Base-by-base conservation (phyloP, 495 filamentous ascomycete species). In the Aspergillus affinis region DNA sequence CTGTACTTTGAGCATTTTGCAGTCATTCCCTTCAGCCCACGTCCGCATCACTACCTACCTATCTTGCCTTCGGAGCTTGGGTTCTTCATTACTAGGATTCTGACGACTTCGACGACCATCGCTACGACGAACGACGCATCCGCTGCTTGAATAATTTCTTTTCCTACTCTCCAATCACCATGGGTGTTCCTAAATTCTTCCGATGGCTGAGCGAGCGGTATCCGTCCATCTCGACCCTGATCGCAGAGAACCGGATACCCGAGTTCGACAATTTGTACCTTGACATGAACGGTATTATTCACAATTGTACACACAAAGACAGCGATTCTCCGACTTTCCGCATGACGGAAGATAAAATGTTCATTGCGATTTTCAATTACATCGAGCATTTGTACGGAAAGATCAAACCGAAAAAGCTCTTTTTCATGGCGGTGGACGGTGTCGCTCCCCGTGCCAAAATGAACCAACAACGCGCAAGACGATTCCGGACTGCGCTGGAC, bases 241-340 rank as follows among this genome's bases (percentile, higher is more conserved):
- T 99, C 73, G 93, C 92, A 55, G 95, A 99, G 81, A 99, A 96
- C 76, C 90, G 94, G 59, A 99, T 99, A 74, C 95, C 95, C 32
- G 95, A 99, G 72, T 99, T 99, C 75, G 95, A 99, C 75, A 94
- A 90, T 72, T 85, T 99, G 58, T 99, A 98, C 74, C 83, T 97
- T 65, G 94, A 98, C 67, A 97, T 98, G 95, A 98, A 99, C 73
- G 95, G 94, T 61, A 99, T 99, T 72, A 98, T 99, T 66, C 95
- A 99, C 72, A 99, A 99, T 72, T 99, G 95, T 72, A 98, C 95
- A 56, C 95, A 99, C 78, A 97, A 90, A 58, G 94, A 99, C 68
- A 88, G 90, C 10, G 90, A 91, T 65, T 92, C 92, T 61, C 86
- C 93, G 3, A 93, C 89, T 0, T 93, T 93, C 69, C 92, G 93